Evolutionary conservation across 176 grass and related monocot species (phyloP).

Genomic region (Avena eriantha): DNA sequence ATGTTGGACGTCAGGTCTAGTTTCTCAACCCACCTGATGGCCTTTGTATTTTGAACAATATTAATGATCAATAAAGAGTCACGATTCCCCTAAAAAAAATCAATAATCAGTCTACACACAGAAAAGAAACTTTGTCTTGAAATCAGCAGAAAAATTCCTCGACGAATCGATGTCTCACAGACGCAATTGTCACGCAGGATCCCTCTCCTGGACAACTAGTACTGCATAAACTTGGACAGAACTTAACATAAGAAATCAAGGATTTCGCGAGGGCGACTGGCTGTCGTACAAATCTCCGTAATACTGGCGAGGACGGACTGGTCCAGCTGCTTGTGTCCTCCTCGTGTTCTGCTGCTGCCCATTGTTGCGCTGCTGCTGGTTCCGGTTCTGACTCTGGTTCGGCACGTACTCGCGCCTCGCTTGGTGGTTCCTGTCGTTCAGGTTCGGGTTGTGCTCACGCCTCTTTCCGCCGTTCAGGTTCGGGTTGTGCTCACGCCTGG

Average conservation of each 20-base stretch:
- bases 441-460: not conserved
- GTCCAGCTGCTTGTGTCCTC: not conserved
- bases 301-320: not conserved
- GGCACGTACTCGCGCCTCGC: not conserved
- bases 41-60: too few relatives aligned
- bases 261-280: not conserved
- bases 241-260: not conserved
- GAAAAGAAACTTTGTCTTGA: not conserved
- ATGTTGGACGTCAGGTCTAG: too few relatives aligned
- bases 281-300: not conserved
- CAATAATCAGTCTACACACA: not conserved
- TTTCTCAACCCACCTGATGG: too few relatives aligned
- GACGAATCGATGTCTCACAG: not conserved
- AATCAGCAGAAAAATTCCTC: not conserved
- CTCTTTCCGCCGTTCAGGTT: not conserved
- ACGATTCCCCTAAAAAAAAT: too few relatives aligned
- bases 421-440: too few relatives aligned
- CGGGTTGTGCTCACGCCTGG: not conserved
- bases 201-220: not conserved
- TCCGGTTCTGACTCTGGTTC: not conserved
- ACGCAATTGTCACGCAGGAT: not conserved
- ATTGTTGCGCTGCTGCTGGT: not conserved
- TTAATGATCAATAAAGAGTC: too few relatives aligned
- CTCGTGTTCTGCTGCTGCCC: too few relatives aligned
- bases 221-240: not conserved